phyloP scores from a whole-genome alignment of 495 filamentous ascomycete genomes.

The Neurospora tetrasperma region DNA sequence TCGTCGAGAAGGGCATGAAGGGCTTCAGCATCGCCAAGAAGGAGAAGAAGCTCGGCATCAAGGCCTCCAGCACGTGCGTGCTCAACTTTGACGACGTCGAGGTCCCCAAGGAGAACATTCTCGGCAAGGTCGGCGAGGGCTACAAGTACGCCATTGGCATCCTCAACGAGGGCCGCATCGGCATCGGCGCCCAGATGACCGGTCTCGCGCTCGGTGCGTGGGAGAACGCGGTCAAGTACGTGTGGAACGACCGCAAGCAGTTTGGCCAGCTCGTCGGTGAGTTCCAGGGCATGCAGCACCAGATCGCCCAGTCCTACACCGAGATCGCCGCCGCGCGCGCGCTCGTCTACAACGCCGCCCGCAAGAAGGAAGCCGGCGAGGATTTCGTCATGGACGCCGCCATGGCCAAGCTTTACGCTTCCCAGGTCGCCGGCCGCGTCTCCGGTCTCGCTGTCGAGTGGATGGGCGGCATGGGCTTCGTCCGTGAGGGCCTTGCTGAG shows the following conservation, averaged over 20 bases:
- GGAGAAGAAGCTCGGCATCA: slow-evolving; percentile 98
- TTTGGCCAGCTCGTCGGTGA: slow-evolving; percentile 87
- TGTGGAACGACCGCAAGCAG: slow-evolving; percentile 95
- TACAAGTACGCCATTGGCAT: slow-evolving; percentile 97
- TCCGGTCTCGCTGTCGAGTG: slow-evolving; percentile 85
- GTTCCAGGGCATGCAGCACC: slow-evolving; percentile 99
- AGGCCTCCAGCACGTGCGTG: slow-evolving; percentile 88
- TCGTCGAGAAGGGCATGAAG: slow-evolving; percentile 79
- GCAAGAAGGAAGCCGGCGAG: slow-evolving; percentile 96
- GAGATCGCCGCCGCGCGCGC: slow-evolving; percentile 87
- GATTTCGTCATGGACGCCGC: slow-evolving; percentile 92
- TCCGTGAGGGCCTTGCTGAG: slow-evolving; percentile 91
- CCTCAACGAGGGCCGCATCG: slow-evolving; percentile 96
- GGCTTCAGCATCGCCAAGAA: slow-evolving; percentile 98
- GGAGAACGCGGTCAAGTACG: slow-evolving; percentile 83
- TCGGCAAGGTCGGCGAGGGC: slow-evolving; percentile 80
- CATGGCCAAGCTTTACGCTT: slow-evolving; percentile 95
- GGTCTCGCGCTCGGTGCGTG: slow-evolving; percentile 89
- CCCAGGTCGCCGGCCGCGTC: slow-evolving; percentile 84
- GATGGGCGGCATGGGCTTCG: slow-evolving; percentile 98
- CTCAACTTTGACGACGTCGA: slow-evolving; percentile 97
- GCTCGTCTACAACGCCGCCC: slow-evolving; percentile 89
- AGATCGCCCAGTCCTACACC: slow-evolving; percentile 91
- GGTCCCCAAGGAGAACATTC: slow-evolving; percentile 72
- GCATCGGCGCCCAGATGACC: slow-evolving; percentile 98